Conservation (phyloP, 257 asterid genomes). For the Solanum corneliomulleri region DNA sequence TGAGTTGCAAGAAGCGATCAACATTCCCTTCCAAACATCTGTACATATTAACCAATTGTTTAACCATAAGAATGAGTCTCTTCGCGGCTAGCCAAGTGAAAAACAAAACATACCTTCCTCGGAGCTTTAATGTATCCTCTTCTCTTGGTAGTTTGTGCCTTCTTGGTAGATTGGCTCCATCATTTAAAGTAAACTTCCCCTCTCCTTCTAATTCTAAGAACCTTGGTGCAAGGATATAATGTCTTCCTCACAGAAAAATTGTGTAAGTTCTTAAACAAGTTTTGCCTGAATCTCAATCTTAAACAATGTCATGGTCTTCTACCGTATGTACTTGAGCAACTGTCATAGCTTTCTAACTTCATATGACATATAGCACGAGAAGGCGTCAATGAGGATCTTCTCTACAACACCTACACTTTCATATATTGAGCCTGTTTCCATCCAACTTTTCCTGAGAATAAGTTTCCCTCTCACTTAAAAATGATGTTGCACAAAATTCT, state of each 20-base stretch:
- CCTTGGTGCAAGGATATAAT: background rate
- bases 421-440: background rate
- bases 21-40: background rate
- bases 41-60: background rate
- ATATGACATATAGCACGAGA: background rate
- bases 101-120: background rate
- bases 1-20: background rate
- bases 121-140: background rate
- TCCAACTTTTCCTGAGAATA: background rate
- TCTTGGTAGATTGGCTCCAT: background rate
- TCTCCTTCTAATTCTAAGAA: background rate
- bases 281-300: background rate
- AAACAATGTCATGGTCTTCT: background rate
- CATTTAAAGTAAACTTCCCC: background rate
- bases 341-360: background rate
- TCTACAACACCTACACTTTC: background rate
- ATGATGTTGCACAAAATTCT: background rate
- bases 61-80: background rate
- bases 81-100: background rate
- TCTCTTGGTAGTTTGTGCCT: background rate
- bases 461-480: background rate
- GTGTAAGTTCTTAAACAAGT: background rate
- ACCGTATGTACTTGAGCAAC: background rate
- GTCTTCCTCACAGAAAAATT: background rate
- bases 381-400: background rate